Evolutionary conservation across 1,284 basidiomycete species (phyloP), one percentile per base, ranked within the genome.

Genomic region (Tilletiopsis washingtonensis): DNA sequence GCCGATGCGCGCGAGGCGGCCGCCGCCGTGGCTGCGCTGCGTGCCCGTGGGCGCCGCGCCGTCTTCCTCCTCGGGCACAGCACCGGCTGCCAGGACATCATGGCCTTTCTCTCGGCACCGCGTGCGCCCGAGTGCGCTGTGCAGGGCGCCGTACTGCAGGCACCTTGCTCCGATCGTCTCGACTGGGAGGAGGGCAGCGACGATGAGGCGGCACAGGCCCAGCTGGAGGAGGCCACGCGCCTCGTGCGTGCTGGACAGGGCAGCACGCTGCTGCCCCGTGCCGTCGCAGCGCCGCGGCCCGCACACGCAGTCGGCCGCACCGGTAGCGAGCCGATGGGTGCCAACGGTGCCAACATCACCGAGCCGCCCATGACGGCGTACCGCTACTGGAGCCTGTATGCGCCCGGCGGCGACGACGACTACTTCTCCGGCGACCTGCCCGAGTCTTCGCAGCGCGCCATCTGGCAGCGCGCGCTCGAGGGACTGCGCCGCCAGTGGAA

Each of bases 21-120:
- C 0, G 19, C 44, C 1, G 56, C 63, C 17, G 45, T 69, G 20
- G 42, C 52, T 12, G 57, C 59, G 36, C 45, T 71, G 2, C 41
- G 56, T 9, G 26, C 49, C 5, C 45, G 47, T 6, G 3, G 27
- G 11, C 53, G 56, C 20, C 24, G 44, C 4, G 54, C 53, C 26
- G 47, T 71, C 20, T 54, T 71, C 6, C 39, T 71, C 5, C 64
- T 69, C 61, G 69, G 69, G 5, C 69, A 71, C 40, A 66, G 61
- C n/a, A 71, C 69, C 1, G 69, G 69, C 2, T 69, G 64, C 36
- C 67, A 71, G 39, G 67, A 69, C 36, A 49, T 58, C n/a, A 43
- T 69, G n/a, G 51, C 55, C 11, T 62, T 60, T 38, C 47, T 70
- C 7, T 51, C 17, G 4, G 1, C 53, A 52, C 3, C 51, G 51